Evolutionary conservation across 1,139 yeast genomes (phyloP), one percentile per base, ranked within the genome.

Genomic region (Lodderomyces elongisporus): DNA sequence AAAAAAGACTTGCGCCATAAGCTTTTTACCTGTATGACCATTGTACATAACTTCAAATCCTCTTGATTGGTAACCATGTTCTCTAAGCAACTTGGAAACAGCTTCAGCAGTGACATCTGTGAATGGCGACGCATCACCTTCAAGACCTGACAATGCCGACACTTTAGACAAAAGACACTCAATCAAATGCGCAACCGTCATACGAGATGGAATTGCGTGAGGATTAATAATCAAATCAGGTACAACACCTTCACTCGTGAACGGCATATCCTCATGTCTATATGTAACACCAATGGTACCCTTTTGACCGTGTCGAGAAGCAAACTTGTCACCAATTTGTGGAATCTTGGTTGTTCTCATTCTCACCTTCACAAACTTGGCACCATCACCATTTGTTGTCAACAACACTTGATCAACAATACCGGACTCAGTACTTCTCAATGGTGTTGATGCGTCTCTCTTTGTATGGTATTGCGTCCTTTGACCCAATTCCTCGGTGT

Each of bases 211-310:
- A 75, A 91, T 91, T 55, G 98, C 98, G 64, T 91, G 99, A 1
- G 99, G 99, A 60, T 91, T 91, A 59, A 91, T 91, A 52, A 91
- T 85, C 57, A 91, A 74, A 66, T 91, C 99, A 4, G 99, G 99
- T 23, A 89, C 96, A 55, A 89, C 65, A 58, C 99, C 99, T 61
- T 91, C 93, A 3, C 85, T 72, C n/a, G 95, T 81, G 59, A 93
- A 91, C 21, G 98, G 99, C 97, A 91, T 91, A 60, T 91, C 99
- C 62, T 91, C 99, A 58, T 91, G 93, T 56, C 97, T 79, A 58
- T 91, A 93, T 1, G 98, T 91, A 42, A 91, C 94, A 79, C 99
- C 99, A 61, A 93, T 89, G 17, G 98, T 93, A 82, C 99, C 99
- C 69, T 91, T 91, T 65, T 93, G 99, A 61, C 99, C 99, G 70